Evolutionary conservation across 768 basidiomycete species (phyloP).

Genomic region (Leccinellum albellum): DNA sequence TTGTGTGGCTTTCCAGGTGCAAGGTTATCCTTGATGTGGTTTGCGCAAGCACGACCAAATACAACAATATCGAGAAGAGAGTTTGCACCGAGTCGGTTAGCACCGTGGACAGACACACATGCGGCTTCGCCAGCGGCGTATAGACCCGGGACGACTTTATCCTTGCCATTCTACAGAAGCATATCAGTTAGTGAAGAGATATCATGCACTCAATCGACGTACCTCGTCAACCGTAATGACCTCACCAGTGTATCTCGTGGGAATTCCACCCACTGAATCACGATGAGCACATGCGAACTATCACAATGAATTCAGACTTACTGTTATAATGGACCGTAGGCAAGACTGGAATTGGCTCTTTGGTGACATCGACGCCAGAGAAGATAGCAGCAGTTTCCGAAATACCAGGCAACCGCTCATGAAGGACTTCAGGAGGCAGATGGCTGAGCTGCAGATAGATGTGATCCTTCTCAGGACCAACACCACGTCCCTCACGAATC

Average conservation of each 20-base stretch:
- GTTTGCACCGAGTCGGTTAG: constrained; percentile 99
- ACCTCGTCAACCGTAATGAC: constrained; percentile 81
- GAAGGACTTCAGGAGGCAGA: constrained; percentile 91
- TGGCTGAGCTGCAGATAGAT: constrained; percentile 96
- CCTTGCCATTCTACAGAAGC: constrained; percentile 64
- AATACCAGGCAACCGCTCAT: constrained; percentile 96
- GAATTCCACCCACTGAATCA: constrained; percentile 92
- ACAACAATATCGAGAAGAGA: constrained; percentile 98
- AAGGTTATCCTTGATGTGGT: constrained; percentile 91
- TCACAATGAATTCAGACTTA: constrained; percentile 39
- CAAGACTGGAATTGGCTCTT: constrained; percentile 97
- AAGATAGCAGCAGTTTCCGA: constrained; percentile 99
- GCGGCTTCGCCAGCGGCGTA: constrained; percentile 99
- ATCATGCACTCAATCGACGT: constrained; percentile 1
- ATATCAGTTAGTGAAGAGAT: constrained; percentile 1
- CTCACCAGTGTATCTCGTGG: constrained; percentile 97
- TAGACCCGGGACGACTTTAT: constrained; percentile 90
- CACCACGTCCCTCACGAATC: constrained; percentile 97
- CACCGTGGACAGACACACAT: constrained; percentile 97
- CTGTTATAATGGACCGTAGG: constrained; percentile 99
- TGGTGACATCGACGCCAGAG: constrained; percentile 97
- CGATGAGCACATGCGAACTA: constrained; percentile 10
- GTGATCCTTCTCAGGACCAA: constrained; percentile 98
- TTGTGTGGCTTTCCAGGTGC: constrained; percentile 91
- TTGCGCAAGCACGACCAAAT: constrained; percentile 98